Percentiles rank a stretch among this genome's conserved stretches.
Evolutionary conservation across 2,329 filamentous ascomycete species (phyloP).

Genomic region (Penicillium sp.): DNA sequence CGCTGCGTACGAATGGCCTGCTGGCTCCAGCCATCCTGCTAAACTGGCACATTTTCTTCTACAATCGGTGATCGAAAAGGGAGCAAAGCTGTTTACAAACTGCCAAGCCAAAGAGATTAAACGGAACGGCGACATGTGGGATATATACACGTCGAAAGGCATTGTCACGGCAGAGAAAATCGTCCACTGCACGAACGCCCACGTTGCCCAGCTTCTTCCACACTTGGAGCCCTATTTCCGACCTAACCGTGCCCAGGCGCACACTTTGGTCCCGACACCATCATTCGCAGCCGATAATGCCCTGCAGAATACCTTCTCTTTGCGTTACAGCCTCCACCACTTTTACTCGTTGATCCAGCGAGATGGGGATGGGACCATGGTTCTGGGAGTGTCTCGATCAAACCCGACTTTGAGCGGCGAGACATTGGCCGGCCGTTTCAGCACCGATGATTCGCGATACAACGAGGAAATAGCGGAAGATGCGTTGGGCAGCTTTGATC

Average conservation of each 20-base stretch:
- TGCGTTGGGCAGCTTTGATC: conserved; percentile 35
- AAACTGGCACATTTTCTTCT: conserved; percentile 52
- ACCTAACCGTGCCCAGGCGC: conserved; percentile 48
- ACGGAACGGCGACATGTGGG: conserved; percentile 14
- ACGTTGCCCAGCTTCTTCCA: conserved; percentile 21
- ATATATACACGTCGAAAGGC: conserved; percentile 20
- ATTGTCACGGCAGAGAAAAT: conserved; percentile 16
- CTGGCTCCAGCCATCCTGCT: conserved; percentile 50
- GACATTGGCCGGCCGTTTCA: conserved; percentile 31
- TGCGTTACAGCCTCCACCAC: conserved; percentile 48
- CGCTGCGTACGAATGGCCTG: conserved; percentile 53
- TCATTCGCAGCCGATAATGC: conserved; percentile 35
- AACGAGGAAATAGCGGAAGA: conserved; percentile 44
- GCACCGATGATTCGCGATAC: conserved; percentile 41
- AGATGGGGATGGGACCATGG: conserved; percentile 42
- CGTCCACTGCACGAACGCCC: conserved; percentile 27
- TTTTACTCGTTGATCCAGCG: conserved; percentile 54
- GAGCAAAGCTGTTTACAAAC: conserved; percentile 45
- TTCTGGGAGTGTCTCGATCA: conserved; percentile 45
- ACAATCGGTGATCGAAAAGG: conserved; percentile 35
- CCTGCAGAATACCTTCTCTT: conserved; percentile 44
- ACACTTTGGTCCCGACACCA: conserved; percentile 43
- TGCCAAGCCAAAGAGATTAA: conserved; percentile 38
- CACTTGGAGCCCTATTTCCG: conserved; percentile 33
- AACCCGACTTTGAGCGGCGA: conserved; percentile 40